Evolutionary conservation across 2,329 filamentous ascomycete species (phyloP).

Genomic region (Mycogone perniciosa): DNA sequence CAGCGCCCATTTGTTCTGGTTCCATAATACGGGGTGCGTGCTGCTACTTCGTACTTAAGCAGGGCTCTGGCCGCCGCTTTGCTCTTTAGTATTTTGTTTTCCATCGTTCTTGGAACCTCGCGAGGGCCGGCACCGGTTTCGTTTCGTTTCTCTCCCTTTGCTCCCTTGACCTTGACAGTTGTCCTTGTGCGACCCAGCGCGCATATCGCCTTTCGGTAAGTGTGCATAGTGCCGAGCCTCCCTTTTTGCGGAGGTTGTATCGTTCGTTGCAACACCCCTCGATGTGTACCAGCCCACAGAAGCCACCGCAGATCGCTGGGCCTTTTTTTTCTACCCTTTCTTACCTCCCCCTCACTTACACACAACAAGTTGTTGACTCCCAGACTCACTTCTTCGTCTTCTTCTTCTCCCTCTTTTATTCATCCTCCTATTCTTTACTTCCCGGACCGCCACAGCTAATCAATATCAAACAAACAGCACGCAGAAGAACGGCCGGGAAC

Average conservation of each 20-base stretch:
- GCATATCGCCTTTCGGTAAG: conserved; percentile 1
- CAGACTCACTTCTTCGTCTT: conserved; percentile 18
- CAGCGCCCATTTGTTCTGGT: not conserved
- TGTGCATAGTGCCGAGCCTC: not conserved
- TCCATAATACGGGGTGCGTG: too few relatives aligned
- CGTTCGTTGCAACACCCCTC: not conserved
- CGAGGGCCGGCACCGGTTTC: not conserved
- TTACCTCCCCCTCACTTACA: conserved; percentile 1
- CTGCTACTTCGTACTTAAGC: not conserved
- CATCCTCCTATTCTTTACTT: not conserved
- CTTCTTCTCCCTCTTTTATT: too few relatives aligned
- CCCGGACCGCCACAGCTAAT: conserved; percentile 1
- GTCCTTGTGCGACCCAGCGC: conserved; percentile 8
- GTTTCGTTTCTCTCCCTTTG: not conserved
- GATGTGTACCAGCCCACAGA: not conserved
- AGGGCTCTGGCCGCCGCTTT: too few relatives aligned
- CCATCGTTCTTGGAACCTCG: not conserved
- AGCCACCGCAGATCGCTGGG: not conserved
- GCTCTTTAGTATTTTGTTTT: too few relatives aligned
- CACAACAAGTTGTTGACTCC: conserved; percentile 8
- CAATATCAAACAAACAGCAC: not conserved
- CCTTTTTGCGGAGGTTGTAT: not conserved
- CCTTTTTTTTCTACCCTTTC: not conserved
- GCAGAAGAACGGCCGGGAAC: too few relatives aligned
- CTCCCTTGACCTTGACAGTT: not conserved